Evolutionary conservation across 1,139 yeast species (phyloP).

Genomic region (Lodderomyces metapsilosis): DNA sequence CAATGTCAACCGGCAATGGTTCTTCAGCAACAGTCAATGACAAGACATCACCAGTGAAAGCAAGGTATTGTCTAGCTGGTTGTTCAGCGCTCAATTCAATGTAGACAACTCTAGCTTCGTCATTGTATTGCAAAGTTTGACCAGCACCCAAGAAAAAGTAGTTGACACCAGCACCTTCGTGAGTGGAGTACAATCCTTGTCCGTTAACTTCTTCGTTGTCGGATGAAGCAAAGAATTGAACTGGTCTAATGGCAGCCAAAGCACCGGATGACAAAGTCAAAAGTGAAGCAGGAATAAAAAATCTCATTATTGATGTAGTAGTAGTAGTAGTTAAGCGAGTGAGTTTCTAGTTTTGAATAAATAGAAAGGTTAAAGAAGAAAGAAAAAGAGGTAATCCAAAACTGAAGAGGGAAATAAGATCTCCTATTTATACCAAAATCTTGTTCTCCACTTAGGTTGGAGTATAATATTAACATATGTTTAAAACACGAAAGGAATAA

Average conservation of each 20-base stretch:
- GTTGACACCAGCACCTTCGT: slow-evolving; percentile 59
- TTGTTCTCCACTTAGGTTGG: too few relatives aligned
- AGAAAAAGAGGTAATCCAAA: too few relatives aligned
- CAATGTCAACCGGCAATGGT: slow-evolving; percentile 16
- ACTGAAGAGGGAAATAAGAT: not conserved
- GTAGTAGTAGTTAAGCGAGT: slow-evolving; percentile 5
- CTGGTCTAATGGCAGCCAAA: slow-evolving; percentile 19
- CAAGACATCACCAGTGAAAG: slow-evolving; percentile 10
- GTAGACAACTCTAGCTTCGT: slow-evolving; percentile 48
- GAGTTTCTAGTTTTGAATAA: not conserved
- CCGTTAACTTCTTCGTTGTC: slow-evolving; percentile 22
- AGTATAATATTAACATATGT: too few relatives aligned
- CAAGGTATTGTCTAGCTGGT: slow-evolving; percentile 9
- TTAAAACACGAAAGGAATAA: too few relatives aligned
- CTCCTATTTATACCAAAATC: too few relatives aligned
- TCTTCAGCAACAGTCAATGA: slow-evolving; percentile 18
- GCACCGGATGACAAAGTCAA: slow-evolving; percentile 20
- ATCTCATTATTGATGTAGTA: slow-evolving; percentile 17
- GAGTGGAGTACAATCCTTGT: slow-evolving; percentile 31
- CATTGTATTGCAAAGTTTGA: slow-evolving; percentile 46
- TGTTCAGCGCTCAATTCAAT: slow-evolving; percentile 15
- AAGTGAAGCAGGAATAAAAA: slow-evolving; percentile 17
- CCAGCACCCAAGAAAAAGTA: slow-evolving; percentile 34
- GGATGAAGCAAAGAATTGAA: slow-evolving; percentile 22
- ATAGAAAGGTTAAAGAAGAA: not conserved